A percentile compares a stretch with the other conserved stretches of the same genome.
phyloP scores from a whole-genome alignment of 192 early-diverging fungal species.

The Coemansia sp. region DNA sequence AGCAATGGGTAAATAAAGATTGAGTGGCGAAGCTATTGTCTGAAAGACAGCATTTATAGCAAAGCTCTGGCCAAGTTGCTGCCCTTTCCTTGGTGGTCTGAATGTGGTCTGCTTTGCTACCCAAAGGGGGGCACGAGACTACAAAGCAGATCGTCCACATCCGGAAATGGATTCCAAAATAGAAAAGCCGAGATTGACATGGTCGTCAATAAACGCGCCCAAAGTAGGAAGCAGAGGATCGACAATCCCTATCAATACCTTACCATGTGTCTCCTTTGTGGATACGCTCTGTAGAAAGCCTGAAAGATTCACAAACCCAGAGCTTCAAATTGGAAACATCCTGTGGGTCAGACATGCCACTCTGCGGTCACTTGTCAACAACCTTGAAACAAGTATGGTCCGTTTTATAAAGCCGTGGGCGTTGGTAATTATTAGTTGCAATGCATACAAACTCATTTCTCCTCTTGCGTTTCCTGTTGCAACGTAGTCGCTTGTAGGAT shows the following conservation, averaged over 20 bases:
- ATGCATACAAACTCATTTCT: too few relatives aligned
- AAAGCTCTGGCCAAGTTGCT: background rate
- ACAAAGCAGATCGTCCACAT: background rate
- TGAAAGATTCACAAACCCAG: background rate
- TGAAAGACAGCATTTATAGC: background rate
- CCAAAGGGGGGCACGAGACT: background rate
- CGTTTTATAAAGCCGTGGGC: background rate
- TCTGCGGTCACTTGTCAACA: background rate
- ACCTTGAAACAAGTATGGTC: background rate
- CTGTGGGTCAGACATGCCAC: background rate
- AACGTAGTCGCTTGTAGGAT: background rate
- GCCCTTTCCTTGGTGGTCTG: background rate
- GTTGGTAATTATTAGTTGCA: too few relatives aligned
- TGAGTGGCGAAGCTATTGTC: background rate
- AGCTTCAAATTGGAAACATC: background rate
- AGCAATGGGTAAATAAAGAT: background rate
- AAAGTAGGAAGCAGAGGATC: slow-evolving; percentile 1
- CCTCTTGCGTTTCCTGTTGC: background rate
- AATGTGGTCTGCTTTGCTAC: background rate
- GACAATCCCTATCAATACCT: background rate
- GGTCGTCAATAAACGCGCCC: background rate
- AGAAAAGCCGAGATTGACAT: background rate
- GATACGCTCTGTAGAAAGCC: background rate
- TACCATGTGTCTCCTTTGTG: background rate
- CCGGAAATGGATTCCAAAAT: background rate